Conservation (phyloP, 768 basidiomycete species). For the Mycena kentingensis region DNA sequence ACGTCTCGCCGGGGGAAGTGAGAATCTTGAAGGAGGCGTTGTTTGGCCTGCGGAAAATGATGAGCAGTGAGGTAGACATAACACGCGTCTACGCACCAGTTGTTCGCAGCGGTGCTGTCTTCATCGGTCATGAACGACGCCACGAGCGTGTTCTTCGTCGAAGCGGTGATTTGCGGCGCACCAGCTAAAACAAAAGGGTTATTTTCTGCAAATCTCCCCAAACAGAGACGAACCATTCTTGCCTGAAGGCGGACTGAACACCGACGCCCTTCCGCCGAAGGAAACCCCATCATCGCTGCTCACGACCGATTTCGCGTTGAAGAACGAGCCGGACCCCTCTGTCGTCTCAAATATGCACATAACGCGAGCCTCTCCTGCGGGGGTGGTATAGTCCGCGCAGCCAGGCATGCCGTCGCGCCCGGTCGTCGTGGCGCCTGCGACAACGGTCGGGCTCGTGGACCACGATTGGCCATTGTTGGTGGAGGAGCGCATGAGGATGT, state of each 20-base stretch:
- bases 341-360: slow-evolving; percentile 30
- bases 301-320: slow-evolving; percentile 26
- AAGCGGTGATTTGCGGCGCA: slow-evolving; percentile 20
- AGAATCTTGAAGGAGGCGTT: slow-evolving; percentile 14
- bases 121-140: slow-evolving; percentile 28
- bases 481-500: slow-evolving; percentile 27
- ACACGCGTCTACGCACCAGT: background rate
- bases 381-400: slow-evolving; percentile 14
- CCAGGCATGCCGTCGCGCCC: slow-evolving; percentile 30
- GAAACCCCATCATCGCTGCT: slow-evolving; percentile 23
- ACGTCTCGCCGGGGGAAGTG: slow-evolving; percentile 6
- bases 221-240: slow-evolving; percentile 18
- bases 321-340: slow-evolving; percentile 16
- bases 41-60: background rate
- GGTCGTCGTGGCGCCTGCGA: slow-evolving; percentile 22
- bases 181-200: slow-evolving; percentile 15
- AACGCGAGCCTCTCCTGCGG: slow-evolving; percentile 8
- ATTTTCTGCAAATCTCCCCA: background rate
- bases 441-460: slow-evolving; percentile 17
- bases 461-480: slow-evolving; percentile 24
- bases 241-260: slow-evolving; percentile 11
- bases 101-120: slow-evolving; percentile 9
- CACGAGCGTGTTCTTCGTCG: slow-evolving; percentile 20
- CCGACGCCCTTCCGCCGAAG: slow-evolving; percentile 20
- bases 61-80: too few species aligned